A percentile compares a stretch with the other conserved stretches of the same genome.
Evolutionary conservation across 139 green algal species (phyloP).

Genomic region (Trebouxia sp.): DNA sequence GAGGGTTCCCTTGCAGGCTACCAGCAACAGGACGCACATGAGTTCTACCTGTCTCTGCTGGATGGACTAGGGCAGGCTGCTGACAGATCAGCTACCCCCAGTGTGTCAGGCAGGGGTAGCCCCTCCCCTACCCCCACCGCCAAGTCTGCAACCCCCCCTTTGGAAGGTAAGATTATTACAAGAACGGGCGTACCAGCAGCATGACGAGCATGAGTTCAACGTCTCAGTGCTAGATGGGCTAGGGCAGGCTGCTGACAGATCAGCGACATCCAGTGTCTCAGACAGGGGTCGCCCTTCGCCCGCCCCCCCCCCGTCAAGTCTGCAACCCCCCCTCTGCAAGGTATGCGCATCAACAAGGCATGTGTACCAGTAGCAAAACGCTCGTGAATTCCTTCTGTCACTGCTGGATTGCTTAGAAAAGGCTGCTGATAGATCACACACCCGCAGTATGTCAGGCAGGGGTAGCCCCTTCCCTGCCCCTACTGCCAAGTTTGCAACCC

Average conservation of each 20-base stretch:
- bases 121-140: neutral
- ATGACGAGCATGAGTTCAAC: conserved; percentile 97
- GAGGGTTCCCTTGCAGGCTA: conserved; percentile 59
- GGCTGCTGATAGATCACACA: conserved; percentile 65
- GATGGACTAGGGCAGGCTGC: conserved; percentile 40
- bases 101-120: conserved; percentile 1
- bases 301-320: neutral
- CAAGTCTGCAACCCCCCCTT: conserved; percentile 1
- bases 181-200: too few relatives aligned
- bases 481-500: too few relatives aligned
- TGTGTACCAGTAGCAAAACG: conserved; percentile 88
- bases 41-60: conserved; percentile 89
- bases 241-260: neutral
- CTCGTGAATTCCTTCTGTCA: conserved; percentile 92
- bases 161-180: neutral
- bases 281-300: conserved; percentile 11
- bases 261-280: neutral
- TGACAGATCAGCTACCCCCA: conserved; percentile 4
- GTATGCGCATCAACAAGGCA: too few relatives aligned
- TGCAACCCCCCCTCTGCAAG: neutral
- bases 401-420: conserved; percentile 57
- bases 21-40: conserved; percentile 90
- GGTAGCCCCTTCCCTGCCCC: too few relatives aligned
- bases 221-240: conserved; percentile 69
- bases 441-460: conserved; percentile 38